These are phyloP conservation scores for Cladorrhinum samala DNA, from an alignment of 495 filamentous ascomycete species.

Conservation along the genomic window DNA sequence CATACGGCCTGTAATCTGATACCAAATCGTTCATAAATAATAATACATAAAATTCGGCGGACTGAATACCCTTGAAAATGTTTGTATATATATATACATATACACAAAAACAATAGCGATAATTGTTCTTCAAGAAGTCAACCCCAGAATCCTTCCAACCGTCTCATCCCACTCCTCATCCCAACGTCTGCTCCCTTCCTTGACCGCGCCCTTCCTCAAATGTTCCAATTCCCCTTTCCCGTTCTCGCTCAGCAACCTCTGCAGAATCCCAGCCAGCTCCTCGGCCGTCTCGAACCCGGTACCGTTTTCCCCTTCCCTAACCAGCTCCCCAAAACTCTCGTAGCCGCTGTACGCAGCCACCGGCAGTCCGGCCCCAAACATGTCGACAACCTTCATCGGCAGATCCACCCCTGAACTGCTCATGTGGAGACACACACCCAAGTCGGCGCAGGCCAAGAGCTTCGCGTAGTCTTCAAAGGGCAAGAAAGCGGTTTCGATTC, in stretches of 20 bases:
- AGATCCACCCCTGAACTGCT: slow-evolving; percentile 92
- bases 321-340: slow-evolving; percentile 80
- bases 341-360: slow-evolving; percentile 81
- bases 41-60: too few relatives aligned
- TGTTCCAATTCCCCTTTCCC: slow-evolving; percentile 45
- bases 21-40: too few relatives aligned
- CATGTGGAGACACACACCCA: slow-evolving; percentile 87
- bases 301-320: slow-evolving; percentile 80
- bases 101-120: too few relatives aligned
- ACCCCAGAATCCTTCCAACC: slow-evolving; percentile 62
- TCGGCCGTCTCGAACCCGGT: slow-evolving; percentile 65
- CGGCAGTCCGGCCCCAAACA: slow-evolving; percentile 91
- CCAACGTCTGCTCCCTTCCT: slow-evolving; percentile 77
- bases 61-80: too few relatives aligned
- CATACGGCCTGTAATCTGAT: too few relatives aligned
- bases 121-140: slow-evolving; percentile 35
- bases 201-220: slow-evolving; percentile 65
- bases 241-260: slow-evolving; percentile 52
- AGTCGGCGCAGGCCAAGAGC: slow-evolving; percentile 79
- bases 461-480: slow-evolving; percentile 75
- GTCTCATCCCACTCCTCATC: slow-evolving; percentile 90
- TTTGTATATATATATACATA: too few relatives aligned
- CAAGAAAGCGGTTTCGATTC: slow-evolving; percentile 76
- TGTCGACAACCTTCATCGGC: slow-evolving; percentile 99
- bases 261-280: slow-evolving; percentile 54